Evolutionary conservation across 139 green algal genomes (phyloP).

Genomic region (Chlamydomonas sp.): DNA sequence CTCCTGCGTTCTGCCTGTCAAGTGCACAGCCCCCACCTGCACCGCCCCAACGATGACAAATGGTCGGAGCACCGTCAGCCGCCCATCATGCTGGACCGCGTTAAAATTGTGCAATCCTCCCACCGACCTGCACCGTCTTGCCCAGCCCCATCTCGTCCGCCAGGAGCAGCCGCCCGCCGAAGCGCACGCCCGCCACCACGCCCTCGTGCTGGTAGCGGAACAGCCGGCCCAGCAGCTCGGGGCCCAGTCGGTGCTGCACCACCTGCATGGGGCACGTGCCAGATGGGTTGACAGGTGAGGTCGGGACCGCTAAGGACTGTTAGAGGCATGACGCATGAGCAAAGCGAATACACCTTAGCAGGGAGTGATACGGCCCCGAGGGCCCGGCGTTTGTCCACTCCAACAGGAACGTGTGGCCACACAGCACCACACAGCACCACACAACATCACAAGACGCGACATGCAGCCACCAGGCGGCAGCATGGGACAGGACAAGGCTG

Average conservation of each 20-base stretch:
- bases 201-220: constrained; percentile 50
- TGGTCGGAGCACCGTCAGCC: not conserved
- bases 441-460: no score
- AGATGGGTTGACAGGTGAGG: not conserved
- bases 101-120: not conserved
- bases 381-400: no score
- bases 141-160: constrained; percentile 63
- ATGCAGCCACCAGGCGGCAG: no score
- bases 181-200: constrained; percentile 20
- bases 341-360: no score
- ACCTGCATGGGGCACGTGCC: not conserved
- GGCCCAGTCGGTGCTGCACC: not conserved
- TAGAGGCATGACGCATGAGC: not conserved
- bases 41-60: no score
- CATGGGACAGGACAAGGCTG: no score
- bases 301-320: not conserved
- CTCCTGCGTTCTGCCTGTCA: no score
- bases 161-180: constrained; percentile 26
- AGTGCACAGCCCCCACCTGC: no score
- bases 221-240: constrained; percentile 33
- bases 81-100: no score
- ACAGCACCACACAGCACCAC: no score
- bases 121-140: constrained; percentile 53
- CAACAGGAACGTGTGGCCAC: no score
- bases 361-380: no score